Evolutionary conservation across 306 rosid species (phyloP).

Genomic region (Purshia tridentata): DNA sequence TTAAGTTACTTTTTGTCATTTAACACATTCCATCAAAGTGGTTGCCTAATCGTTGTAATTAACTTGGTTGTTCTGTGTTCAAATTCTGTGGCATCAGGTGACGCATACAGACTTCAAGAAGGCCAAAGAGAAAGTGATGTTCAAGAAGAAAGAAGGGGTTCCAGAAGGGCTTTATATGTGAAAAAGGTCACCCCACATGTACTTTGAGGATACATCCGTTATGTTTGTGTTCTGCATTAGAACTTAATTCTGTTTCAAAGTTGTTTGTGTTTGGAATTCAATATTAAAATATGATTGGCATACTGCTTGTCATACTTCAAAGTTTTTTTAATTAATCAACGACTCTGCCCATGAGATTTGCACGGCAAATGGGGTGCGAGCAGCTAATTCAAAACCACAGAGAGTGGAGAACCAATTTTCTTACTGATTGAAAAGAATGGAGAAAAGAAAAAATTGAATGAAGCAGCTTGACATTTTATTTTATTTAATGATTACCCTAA

Average conservation of each 20-base stretch:
- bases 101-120: constrained; percentile 87
- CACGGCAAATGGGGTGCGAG: no score
- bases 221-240: constrained; percentile 13
- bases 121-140: constrained; percentile 99
- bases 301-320: background rate
- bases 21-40: background rate
- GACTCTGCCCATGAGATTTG: no score
- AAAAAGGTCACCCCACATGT: constrained; percentile 23
- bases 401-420: no score
- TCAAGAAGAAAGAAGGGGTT: constrained; percentile 98
- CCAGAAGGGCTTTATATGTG: constrained; percentile 98
- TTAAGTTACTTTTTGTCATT: background rate
- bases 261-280: constrained; percentile 9
- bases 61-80: background rate
- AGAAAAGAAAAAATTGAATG: no score
- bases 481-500: no score
- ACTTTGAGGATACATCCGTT: constrained; percentile 14
- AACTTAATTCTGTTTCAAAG: constrained; percentile 5
- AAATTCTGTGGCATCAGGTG: constrained; percentile 53
- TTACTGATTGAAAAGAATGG: no score
- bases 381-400: no score
- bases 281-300: background rate
- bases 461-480: no score
- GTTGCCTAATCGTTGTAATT: background rate
- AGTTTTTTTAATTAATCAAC: background rate